Evolutionary conservation across 768 basidiomycete species (phyloP).

Genomic region (Suillus fuscotomentosus): DNA sequence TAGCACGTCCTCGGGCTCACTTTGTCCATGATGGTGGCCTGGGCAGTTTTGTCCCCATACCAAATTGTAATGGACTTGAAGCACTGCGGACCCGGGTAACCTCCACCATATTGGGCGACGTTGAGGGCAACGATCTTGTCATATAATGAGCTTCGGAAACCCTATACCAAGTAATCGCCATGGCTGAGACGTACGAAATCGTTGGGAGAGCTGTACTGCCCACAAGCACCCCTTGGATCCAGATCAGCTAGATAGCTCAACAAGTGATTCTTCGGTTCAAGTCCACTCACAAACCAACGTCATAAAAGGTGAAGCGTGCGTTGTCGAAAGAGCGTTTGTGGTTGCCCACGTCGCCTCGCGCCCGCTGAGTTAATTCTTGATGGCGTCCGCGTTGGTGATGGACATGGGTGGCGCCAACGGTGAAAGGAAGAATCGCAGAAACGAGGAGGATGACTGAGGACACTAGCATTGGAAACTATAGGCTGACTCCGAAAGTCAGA

Average conservation of each 20-base stretch:
- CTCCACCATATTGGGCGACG: constrained; percentile 47
- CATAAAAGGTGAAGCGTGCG: constrained; percentile 53
- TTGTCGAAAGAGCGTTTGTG: constrained; percentile 33
- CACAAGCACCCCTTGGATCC: constrained; percentile 53
- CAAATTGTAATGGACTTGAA: constrained; percentile 57
- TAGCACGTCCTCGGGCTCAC: constrained; percentile 28
- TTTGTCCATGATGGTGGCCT: constrained; percentile 61
- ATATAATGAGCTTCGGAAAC: constrained; percentile 42
- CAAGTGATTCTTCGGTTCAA: constrained; percentile 4
- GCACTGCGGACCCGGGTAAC: constrained; percentile 65
- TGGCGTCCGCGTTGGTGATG: constrained; percentile 32
- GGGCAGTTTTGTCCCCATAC: constrained; percentile 49
- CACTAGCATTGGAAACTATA: constrained; percentile 18
- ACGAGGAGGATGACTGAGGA: constrained; percentile 32
- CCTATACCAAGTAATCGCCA: constrained; percentile 10
- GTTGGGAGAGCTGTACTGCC: constrained; percentile 31
- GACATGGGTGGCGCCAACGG: constrained; percentile 24
- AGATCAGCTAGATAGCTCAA: constrained; percentile 1
- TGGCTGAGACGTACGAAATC: constrained; percentile 39
- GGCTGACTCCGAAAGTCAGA: background rate
- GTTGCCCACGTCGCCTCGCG: constrained; percentile 32
- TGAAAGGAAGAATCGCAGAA: constrained; percentile 35
- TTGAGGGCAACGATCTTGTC: constrained; percentile 29
- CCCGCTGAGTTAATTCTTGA: constrained; percentile 45
- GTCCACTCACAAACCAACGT: constrained; percentile 44